Percentiles rank a stretch among this genome's conserved stretches.
Conservation (phyloP, 2,329 filamentous ascomycete species). For the Pseudogymnoascus sp. region DNA sequence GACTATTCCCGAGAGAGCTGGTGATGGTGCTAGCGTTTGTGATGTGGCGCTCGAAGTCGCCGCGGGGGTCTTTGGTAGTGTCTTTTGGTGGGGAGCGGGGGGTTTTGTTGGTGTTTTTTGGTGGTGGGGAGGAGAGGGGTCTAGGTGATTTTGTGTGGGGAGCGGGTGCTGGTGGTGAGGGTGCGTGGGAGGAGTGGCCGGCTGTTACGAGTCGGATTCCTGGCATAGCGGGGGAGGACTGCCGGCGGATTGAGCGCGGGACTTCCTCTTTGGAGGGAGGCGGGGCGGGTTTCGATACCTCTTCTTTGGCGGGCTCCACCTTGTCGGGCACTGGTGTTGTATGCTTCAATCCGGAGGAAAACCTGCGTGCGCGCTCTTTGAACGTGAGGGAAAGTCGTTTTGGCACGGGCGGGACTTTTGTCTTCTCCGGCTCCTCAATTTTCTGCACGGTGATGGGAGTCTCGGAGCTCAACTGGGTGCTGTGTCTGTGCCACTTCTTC, state of each 20-base stretch:
- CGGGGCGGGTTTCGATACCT: neutral
- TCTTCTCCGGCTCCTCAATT: neutral
- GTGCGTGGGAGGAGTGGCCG: neutral
- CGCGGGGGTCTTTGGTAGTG: conserved; percentile 4
- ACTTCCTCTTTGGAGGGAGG: neutral
- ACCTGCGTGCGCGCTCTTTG: neutral
- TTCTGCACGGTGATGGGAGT: neutral
- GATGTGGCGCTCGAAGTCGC: conserved; percentile 21
- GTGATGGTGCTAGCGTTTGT: conserved; percentile 19
- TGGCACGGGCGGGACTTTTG: neutral
- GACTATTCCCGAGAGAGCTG: conserved; percentile 18
- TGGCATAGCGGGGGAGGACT: neutral
- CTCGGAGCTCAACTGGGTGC: neutral
- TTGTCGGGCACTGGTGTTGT: neutral
- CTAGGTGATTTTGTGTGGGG: neutral
- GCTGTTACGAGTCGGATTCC: neutral
- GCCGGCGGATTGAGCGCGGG: neutral
- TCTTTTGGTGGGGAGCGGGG: neutral
- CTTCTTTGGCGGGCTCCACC: neutral
- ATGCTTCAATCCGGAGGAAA: neutral
- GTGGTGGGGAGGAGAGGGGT: neutral
- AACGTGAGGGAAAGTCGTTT: neutral
- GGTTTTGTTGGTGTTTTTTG: neutral
- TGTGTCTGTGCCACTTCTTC: neutral
- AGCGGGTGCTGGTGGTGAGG: neutral